Evolutionary conservation across 345 rosid genomes (phyloP), one percentile per base, ranked within the genome.

Genomic region (Corymbia maculata): DNA sequence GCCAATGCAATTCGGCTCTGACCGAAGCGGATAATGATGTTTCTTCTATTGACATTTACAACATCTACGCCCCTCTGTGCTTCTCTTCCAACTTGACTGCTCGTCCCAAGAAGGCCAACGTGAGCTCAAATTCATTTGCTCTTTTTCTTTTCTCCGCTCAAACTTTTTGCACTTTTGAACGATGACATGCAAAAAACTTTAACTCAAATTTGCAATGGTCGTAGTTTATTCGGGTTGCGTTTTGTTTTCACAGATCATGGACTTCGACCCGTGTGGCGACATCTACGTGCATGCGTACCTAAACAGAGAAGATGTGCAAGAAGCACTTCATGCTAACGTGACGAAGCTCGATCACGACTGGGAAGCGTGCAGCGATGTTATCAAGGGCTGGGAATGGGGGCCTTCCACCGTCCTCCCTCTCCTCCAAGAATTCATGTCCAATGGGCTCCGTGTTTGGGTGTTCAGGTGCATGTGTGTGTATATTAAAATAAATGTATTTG

Each of bases 21-120:
- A 51, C 86, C 2, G 88, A 90, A 85, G 90, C 89, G 11, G 86
- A 86, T 28, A 50, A 22, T 85, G 88, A 90, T 16, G 70, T 50
- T 24, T 5, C 17, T 45, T 17, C 70, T 88, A 45, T 96, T 21
- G 91, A 96, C 89, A 93, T 96, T 42, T 96, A 94, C 94, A 94
- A 92, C 92, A 95, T 96, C 88, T 97, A 97, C 89, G 98, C 96
- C n/a, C 96, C 97, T 5, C 3, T 89, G 16, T 97, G 99, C 93
- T 79, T 70, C 91, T 90, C 89, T 82, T 66, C 93, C 85, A 91
- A 86, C 68, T 92, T 95, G 91, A 96, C 97, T 4, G 53, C 92
- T 87, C 90, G 22, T 21, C 98, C 97, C 90, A 94, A 89, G 86
- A 90, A 90, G 80, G 75, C 92, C 45, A 92, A 85, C 24, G 89